Evolutionary conservation across 108 stramenopile genomes (phyloP).

Genomic region (Fragilaria crotonensis): DNA sequence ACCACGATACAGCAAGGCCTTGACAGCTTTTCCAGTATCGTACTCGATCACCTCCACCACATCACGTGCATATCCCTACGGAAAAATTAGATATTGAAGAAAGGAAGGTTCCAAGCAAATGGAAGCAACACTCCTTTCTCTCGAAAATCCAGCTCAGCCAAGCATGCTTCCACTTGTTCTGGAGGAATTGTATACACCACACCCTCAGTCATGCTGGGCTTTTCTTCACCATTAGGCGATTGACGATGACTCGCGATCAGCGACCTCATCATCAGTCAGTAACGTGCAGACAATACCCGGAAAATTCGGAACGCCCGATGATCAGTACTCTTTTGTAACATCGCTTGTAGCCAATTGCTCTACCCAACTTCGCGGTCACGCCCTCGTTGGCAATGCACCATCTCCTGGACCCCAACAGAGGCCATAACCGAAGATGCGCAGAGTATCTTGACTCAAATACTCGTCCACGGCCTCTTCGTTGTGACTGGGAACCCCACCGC

Average conservation of each 20-base stretch:
- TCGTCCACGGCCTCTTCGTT: slow-evolving; percentile 26
- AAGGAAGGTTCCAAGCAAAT: no score
- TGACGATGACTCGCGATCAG: no score
- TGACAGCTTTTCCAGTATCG: slow-evolving; percentile 39
- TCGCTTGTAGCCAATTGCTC: slow-evolving; percentile 59
- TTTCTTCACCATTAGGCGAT: not conserved
- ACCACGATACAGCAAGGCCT: slow-evolving; percentile 74
- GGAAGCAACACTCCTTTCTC: slow-evolving; percentile 80
- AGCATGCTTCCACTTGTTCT: slow-evolving; percentile 56
- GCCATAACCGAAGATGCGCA: slow-evolving; percentile 81
- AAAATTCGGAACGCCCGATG: slow-evolving; percentile 68
- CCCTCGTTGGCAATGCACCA: slow-evolving; percentile 33
- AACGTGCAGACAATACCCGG: slow-evolving; percentile 84
- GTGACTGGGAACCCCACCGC: slow-evolving; percentile 45
- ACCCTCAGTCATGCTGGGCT: slow-evolving; percentile 58
- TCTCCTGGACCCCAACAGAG: slow-evolving; percentile 81
- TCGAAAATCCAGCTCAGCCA: slow-evolving; percentile 83
- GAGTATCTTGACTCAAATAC: slow-evolving; percentile 9
- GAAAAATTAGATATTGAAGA: not conserved
- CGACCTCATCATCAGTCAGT: slow-evolving; percentile 60
- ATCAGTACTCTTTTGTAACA: slow-evolving; percentile 77
- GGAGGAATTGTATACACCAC: slow-evolving; percentile 61
- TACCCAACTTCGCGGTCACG: slow-evolving; percentile 26
- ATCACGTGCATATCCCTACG: slow-evolving; percentile 68
- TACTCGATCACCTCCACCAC: slow-evolving; percentile 74